Conservation (phyloP, 495 filamentous ascomycete species). For the Aspergillus heteromorphus region DNA sequence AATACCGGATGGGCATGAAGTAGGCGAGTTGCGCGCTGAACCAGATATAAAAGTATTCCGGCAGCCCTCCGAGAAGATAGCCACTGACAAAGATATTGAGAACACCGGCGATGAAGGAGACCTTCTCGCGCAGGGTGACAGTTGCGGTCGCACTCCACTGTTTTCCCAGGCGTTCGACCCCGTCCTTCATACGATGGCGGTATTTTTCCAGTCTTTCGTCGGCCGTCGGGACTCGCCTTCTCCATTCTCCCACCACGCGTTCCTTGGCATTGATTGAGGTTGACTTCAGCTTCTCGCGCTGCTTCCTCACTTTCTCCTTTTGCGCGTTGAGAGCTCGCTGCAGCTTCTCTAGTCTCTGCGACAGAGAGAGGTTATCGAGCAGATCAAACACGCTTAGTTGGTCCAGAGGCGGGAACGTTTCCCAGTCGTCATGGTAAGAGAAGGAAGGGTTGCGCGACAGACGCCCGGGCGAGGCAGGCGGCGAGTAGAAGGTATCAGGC, state of each 20-base stretch:
- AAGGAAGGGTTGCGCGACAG: slow-evolving; percentile 71
- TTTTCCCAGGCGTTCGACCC: slow-evolving; percentile 78
- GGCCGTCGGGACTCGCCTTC: slow-evolving; percentile 70
- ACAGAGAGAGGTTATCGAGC: slow-evolving; percentile 87
- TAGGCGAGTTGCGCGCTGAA: slow-evolving; percentile 80
- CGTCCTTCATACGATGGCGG: slow-evolving; percentile 73
- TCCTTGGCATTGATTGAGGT: slow-evolving; percentile 55
- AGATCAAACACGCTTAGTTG: slow-evolving; percentile 87
- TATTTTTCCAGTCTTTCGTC: slow-evolving; percentile 94
- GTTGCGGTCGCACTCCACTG: slow-evolving; percentile 85
- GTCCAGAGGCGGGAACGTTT: slow-evolving; percentile 82
- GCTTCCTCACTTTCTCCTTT: slow-evolving; percentile 75
- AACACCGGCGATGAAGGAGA: slow-evolving; percentile 91
- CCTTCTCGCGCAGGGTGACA: slow-evolving; percentile 87
- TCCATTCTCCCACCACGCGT: slow-evolving; percentile 82
- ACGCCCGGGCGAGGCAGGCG: slow-evolving; percentile 29
- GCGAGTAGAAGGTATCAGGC: slow-evolving; percentile 28
- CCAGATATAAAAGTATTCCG: slow-evolving; percentile 87
- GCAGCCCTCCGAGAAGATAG: slow-evolving; percentile 81
- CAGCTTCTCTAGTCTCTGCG: slow-evolving; percentile 81
- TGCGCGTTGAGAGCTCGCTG: slow-evolving; percentile 75
- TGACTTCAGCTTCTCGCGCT: slow-evolving; percentile 67
- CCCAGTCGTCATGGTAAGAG: slow-evolving; percentile 85
- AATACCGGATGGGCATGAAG: slow-evolving; percentile 94
- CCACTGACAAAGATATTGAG: slow-evolving; percentile 96